Conservation (phyloP, 1,284 basidiomycete genomes). For the Microbotryomycetes sp. region DNA sequence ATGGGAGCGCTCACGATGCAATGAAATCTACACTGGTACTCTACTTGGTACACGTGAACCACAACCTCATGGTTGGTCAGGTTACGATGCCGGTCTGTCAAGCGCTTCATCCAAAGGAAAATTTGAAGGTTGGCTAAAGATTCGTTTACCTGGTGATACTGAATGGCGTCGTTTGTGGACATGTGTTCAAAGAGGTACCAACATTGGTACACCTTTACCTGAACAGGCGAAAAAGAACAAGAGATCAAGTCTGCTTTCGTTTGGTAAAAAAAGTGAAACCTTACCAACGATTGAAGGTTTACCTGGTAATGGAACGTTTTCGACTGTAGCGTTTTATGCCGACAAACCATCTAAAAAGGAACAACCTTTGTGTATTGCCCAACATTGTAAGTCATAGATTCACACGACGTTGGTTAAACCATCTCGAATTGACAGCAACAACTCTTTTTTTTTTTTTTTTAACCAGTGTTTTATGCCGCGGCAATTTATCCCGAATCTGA, state of each 20-base stretch:
- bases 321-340: constrained; percentile 55
- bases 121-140: constrained; percentile 87
- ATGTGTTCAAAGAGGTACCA: constrained; percentile 50
- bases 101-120: constrained; percentile 50
- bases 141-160: constrained; percentile 86
- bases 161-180: constrained; percentile 95
- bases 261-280: constrained; percentile 21
- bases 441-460: neutral
- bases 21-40: constrained; percentile 97
- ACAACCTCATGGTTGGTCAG: constrained; percentile 21
- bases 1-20: constrained; percentile 92
- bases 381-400: constrained; percentile 13
- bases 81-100: constrained; percentile 22
- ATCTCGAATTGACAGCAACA: neutral
- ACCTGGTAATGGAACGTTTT: constrained; percentile 19
- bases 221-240: constrained; percentile 29
- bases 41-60: constrained; percentile 58
- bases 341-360: constrained; percentile 20
- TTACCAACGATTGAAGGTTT: constrained; percentile 15
- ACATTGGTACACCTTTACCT: constrained; percentile 1
- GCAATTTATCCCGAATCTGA: constrained; percentile 91
- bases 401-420: constrained; percentile 3
- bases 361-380: constrained; percentile 22
- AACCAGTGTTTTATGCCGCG: constrained; percentile 50
- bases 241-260: constrained; percentile 27